These are phyloP conservation scores for Xanthoparmelia taractica DNA, from an alignment of 495 filamentous ascomycete species.

Conservation along the genomic window DNA sequence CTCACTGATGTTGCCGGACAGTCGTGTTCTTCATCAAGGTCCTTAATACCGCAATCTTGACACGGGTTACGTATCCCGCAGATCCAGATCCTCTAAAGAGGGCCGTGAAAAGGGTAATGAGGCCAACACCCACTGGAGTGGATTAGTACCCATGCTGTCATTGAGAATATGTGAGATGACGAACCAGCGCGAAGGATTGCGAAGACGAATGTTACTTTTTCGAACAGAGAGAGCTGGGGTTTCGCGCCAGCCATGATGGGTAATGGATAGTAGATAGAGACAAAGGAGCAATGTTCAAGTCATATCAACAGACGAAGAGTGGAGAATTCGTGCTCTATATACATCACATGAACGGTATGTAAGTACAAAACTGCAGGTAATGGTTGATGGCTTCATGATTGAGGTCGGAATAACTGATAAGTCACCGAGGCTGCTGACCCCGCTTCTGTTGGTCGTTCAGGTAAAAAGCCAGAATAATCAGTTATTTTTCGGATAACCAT, in stretches of 20 bases:
- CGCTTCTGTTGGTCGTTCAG: neutral
- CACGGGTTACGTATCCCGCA: constrained; percentile 32
- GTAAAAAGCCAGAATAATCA: no score
- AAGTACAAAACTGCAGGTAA: no score
- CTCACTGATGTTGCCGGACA: constrained; percentile 34
- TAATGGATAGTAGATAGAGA: neutral
- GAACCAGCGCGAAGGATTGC: constrained; percentile 24
- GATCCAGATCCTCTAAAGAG: constrained; percentile 35
- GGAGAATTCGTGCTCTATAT: neutral
- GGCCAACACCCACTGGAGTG: constrained; percentile 16
- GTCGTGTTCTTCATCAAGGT: constrained; percentile 26
- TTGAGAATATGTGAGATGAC: neutral
- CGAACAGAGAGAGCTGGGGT: constrained; percentile 34
- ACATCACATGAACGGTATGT: neutral
- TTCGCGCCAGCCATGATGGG: constrained; percentile 7
- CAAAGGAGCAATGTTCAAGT: neutral
- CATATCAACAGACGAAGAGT: neutral
- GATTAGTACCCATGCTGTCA: neutral
- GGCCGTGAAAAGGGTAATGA: constrained; percentile 33
- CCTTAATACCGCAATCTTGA: constrained; percentile 30
- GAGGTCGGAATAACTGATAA: neutral
- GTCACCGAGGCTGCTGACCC: neutral
- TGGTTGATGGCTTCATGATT: no score
- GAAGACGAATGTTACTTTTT: constrained; percentile 31
- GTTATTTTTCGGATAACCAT: no score